These are phyloP conservation scores for Rubia occidens DNA, from an alignment of 305 asterid species.

Conservation along the genomic window DNA sequence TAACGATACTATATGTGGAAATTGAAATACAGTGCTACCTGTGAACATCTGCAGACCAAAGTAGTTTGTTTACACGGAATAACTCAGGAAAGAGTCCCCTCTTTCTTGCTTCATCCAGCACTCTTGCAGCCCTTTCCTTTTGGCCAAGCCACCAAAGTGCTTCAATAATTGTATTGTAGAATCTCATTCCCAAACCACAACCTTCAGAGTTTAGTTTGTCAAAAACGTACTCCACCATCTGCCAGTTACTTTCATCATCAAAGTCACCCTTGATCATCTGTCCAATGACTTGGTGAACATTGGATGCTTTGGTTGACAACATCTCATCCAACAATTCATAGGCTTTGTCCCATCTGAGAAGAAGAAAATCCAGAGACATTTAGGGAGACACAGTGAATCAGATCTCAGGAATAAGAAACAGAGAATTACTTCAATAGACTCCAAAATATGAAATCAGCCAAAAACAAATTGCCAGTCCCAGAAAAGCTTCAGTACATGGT, in stretches of 20 bases:
- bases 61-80: conserved; percentile 62
- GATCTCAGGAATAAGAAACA: no score
- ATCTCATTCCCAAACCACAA: conserved; percentile 74
- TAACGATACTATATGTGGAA: conserved; percentile 3
- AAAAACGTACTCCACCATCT: conserved; percentile 87
- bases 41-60: conserved; percentile 92
- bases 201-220: conserved; percentile 91
- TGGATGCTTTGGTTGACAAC: conserved; percentile 57
- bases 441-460: background rate
- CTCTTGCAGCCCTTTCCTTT: conserved; percentile 89
- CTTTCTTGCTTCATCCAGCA: conserved; percentile 78
- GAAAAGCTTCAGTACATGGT: background rate
- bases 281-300: conserved; percentile 81
- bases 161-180: conserved; percentile 69
- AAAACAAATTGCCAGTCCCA: background rate
- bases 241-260: conserved; percentile 85
- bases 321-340: conserved; percentile 63
- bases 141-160: conserved; percentile 98
- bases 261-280: conserved; percentile 86
- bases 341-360: conserved; percentile 67
- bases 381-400: background rate
- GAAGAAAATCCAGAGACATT: conserved; percentile 16
- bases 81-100: conserved; percentile 83
- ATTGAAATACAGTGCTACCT: conserved; percentile 38
- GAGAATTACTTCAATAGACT: background rate